A percentile compares a stretch with the other conserved stretches of the same genome.
Evolutionary conservation across 2,329 filamentous ascomycete species (phyloP).

Genomic region (Nemania serpens): DNA sequence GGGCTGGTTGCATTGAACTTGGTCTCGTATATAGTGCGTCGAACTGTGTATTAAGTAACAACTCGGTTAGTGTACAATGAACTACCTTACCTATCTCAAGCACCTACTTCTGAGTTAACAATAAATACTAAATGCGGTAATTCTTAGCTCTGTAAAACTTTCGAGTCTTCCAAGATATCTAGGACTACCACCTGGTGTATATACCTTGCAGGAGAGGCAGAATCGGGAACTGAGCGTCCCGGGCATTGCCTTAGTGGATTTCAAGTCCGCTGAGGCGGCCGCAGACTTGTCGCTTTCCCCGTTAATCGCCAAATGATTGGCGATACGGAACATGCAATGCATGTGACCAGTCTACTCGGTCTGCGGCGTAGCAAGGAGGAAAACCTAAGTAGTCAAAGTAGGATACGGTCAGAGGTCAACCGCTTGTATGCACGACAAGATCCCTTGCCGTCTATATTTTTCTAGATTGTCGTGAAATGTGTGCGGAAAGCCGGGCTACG

Average conservation of each 20-base stretch:
- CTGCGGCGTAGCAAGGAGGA: neutral
- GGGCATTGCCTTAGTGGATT: neutral
- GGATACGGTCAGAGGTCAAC: neutral
- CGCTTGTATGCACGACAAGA: neutral
- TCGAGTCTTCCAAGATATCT: too few species aligned
- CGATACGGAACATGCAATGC: neutral
- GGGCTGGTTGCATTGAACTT: too few species aligned
- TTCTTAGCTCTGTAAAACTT: too few species aligned
- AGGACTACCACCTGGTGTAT: neutral
- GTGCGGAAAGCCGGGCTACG: neutral
- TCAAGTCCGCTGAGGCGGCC: conserved; percentile 1
- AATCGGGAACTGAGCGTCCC: neutral
- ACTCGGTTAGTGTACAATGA: too few species aligned
- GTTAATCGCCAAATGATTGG: neutral
- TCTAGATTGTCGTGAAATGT: neutral
- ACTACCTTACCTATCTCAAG: too few species aligned
- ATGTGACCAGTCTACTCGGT: neutral
- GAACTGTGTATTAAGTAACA: too few species aligned
- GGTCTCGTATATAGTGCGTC: too few species aligned
- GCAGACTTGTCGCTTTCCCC: neutral
- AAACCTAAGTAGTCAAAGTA: neutral
- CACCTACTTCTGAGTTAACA: too few species aligned
- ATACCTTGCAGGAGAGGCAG: neutral
- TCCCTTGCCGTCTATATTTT: neutral
- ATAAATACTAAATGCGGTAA: too few species aligned